A percentile compares a stretch with the other conserved stretches of the same genome.
These are phyloP conservation scores for Penicillium silybi DNA, from an alignment of 495 filamentous ascomycete genomes.

Conservation along the genomic window DNA sequence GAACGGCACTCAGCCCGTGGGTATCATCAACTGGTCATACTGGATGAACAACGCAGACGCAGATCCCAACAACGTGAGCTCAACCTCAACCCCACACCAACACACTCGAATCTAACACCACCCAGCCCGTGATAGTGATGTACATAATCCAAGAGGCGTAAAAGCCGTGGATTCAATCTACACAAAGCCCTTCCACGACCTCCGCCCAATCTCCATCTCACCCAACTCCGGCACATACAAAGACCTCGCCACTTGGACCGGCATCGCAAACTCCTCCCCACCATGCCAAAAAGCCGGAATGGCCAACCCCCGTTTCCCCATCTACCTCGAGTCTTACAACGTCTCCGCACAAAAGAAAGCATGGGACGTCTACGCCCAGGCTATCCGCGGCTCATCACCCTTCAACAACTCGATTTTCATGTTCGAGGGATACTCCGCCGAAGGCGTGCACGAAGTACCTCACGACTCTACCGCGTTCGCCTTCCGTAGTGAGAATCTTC, in stretches of 20 bases:
- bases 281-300: slow-evolving; percentile 45
- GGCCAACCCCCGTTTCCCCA: slow-evolving; percentile 49
- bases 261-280: slow-evolving; percentile 28
- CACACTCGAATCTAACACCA: not conserved
- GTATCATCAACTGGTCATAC: slow-evolving; percentile 49
- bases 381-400: slow-evolving; percentile 22
- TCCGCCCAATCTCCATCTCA: slow-evolving; percentile 38
- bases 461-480: slow-evolving; percentile 39
- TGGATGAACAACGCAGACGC: slow-evolving; percentile 40
- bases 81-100: not conserved
- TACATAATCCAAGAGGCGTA: slow-evolving; percentile 51
- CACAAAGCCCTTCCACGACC: slow-evolving; percentile 39
- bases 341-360: slow-evolving; percentile 35
- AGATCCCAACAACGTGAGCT: slow-evolving; percentile 32
- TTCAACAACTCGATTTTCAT: slow-evolving; percentile 45
- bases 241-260: slow-evolving; percentile 42
- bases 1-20: slow-evolving; percentile 35
- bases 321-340: slow-evolving; percentile 45
- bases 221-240: slow-evolving; percentile 36
- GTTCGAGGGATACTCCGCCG: slow-evolving; percentile 52
- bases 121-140: slow-evolving; percentile 44
- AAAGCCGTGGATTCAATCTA: slow-evolving; percentile 35
- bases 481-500: slow-evolving; percentile 39
- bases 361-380: slow-evolving; percentile 37
- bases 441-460: slow-evolving; percentile 41